These are phyloP conservation scores for Paecilomyces fulvus DNA, from an alignment of 2,329 filamentous ascomycete species.

Conservation along the genomic window DNA sequence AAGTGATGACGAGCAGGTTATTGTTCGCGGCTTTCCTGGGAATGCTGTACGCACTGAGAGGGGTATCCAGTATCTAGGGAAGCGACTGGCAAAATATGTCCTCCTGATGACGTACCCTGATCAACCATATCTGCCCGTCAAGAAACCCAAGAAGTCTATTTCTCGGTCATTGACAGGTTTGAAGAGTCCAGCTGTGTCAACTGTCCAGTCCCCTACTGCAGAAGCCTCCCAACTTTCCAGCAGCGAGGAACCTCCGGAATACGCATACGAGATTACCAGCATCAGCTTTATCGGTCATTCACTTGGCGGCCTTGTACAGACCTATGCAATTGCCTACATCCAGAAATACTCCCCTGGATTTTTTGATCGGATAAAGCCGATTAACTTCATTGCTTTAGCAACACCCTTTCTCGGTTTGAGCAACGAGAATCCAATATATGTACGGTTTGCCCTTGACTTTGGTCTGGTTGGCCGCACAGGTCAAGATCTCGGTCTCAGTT, in stretches of 20 bases:
- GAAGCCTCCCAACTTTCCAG: slow-evolving; percentile 22
- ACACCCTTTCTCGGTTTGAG: slow-evolving; percentile 85
- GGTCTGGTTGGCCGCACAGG: slow-evolving; percentile 93
- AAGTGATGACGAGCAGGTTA: slow-evolving; percentile 60
- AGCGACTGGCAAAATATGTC: slow-evolving; percentile 84
- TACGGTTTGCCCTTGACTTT: slow-evolving; percentile 94
- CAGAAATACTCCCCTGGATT: slow-evolving; percentile 91
- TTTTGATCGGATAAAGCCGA: slow-evolving; percentile 73
- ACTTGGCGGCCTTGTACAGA: slow-evolving; percentile 80
- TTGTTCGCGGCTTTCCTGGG: slow-evolving; percentile 81
- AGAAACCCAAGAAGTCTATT: slow-evolving; percentile 45
- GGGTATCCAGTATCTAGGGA: slow-evolving; percentile 94
- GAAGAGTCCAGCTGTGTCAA: slow-evolving; percentile 17
- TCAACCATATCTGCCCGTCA: slow-evolving; percentile 71
- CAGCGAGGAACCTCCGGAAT: slow-evolving; percentile 33
- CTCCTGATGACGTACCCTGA: slow-evolving; percentile 87
- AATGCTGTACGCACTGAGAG: slow-evolving; percentile 88
- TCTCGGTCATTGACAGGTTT: slow-evolving; percentile 40
- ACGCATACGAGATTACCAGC: slow-evolving; percentile 75
- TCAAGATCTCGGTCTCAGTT: slow-evolving; percentile 88
- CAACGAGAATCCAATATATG: slow-evolving; percentile 95
- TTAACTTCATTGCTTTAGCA: slow-evolving; percentile 85
- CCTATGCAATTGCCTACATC: slow-evolving; percentile 91
- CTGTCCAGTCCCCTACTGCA: slow-evolving; percentile 29
- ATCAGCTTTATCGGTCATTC: slow-evolving; percentile 95